Conservation (phyloP, 2,329 filamentous ascomycete species). For the Nothophoma quercina region DNA sequence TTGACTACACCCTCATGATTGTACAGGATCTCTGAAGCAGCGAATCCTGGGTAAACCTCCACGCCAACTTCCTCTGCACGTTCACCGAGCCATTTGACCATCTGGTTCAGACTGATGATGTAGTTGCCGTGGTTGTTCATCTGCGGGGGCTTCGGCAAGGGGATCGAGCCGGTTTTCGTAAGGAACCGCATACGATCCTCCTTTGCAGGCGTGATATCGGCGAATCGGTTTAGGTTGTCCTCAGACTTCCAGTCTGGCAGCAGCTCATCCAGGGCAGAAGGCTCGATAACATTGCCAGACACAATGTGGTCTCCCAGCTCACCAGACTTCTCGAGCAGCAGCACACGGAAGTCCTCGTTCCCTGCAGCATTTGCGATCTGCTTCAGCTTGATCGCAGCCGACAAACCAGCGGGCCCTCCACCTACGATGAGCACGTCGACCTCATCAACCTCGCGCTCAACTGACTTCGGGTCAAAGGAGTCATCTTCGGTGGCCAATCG, state of each 20-base stretch:
- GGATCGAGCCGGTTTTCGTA: constrained; percentile 79
- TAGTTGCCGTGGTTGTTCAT: constrained; percentile 99
- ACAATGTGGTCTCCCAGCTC: constrained; percentile 95
- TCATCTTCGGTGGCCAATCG: constrained; percentile 44
- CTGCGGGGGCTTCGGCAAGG: constrained; percentile 88
- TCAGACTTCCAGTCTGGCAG: constrained; percentile 93
- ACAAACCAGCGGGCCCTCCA: constrained; percentile 91
- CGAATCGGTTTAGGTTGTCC: constrained; percentile 86
- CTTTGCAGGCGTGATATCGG: constrained; percentile 83
- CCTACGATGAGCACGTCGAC: constrained; percentile 98
- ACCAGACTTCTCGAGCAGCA: constrained; percentile 92
- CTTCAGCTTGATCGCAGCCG: constrained; percentile 92
- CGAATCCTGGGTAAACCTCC: constrained; percentile 95
- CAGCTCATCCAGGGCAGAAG: constrained; percentile 85
- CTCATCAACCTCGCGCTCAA: constrained; percentile 89
- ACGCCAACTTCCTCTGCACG: constrained; percentile 96
- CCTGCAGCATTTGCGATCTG: constrained; percentile 93
- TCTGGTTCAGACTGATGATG: constrained; percentile 93
- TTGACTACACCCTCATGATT: constrained; percentile 84
- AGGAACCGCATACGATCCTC: constrained; percentile 92
- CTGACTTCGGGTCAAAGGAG: constrained; percentile 55
- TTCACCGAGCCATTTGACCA: constrained; percentile 95
- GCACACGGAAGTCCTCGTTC: constrained; percentile 93
- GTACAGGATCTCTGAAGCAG: constrained; percentile 91
- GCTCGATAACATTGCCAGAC: constrained; percentile 94